phyloP scores from a whole-genome alignment of 2,329 filamentous ascomycete genomes.

The Amylocarpus encephaloides region DNA sequence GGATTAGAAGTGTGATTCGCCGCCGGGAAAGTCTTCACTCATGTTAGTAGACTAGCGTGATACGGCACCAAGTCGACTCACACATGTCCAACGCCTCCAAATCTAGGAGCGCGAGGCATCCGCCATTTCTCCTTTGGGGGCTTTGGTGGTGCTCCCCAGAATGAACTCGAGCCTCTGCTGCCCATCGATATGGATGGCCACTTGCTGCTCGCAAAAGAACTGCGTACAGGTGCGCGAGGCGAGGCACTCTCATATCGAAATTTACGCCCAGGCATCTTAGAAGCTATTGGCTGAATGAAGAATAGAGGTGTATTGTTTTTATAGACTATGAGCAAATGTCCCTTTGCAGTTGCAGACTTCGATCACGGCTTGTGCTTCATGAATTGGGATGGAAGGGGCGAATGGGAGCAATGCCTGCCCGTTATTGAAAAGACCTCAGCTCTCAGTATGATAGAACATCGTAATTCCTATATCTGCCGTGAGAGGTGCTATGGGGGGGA shows the following conservation, averaged over 20 bases:
- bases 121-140: not conserved
- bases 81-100: not conserved
- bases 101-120: not conserved
- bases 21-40: slow-evolving; percentile 4
- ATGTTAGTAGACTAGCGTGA: not conserved
- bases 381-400: too few relatives aligned
- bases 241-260: slow-evolving; percentile 7
- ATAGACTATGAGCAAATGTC: too few relatives aligned
- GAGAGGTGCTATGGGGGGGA: too few relatives aligned
- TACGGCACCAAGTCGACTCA: not conserved
- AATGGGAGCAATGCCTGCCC: too few relatives aligned
- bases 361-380: too few relatives aligned
- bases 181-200: slow-evolving; percentile 13
- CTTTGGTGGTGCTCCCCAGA: slow-evolving; percentile 24
- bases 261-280: slow-evolving; percentile 14
- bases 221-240: slow-evolving; percentile 17
- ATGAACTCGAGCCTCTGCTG: slow-evolving; percentile 17
- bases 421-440: too few relatives aligned
- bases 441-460: too few relatives aligned
- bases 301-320: too few relatives aligned
- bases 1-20: not conserved
- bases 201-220: slow-evolving; percentile 15
- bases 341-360: too few relatives aligned
- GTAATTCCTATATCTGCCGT: too few relatives aligned
- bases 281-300: too few relatives aligned